phyloP scores from a whole-genome alignment of 78 protist species.

The Bodo saltans region DNA sequence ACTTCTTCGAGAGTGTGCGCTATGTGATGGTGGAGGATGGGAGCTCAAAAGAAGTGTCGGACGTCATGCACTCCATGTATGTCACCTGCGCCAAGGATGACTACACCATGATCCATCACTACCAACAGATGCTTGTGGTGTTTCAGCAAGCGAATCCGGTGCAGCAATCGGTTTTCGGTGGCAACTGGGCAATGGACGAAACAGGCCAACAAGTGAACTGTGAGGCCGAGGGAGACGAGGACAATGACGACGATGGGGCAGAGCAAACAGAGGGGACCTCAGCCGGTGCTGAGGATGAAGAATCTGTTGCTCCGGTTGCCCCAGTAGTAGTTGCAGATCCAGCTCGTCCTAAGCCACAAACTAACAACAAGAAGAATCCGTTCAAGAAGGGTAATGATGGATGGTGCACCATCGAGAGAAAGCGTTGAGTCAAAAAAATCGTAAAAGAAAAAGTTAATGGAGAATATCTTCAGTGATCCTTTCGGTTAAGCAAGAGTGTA shows the following conservation, averaged over 20 bases:
- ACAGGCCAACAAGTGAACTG: not conserved
- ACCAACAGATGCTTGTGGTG: not conserved
- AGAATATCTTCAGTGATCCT: no score
- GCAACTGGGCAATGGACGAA: not conserved
- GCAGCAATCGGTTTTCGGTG: not conserved
- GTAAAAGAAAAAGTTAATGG: no score
- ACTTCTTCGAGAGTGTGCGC: not conserved
- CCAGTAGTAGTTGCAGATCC: no score
- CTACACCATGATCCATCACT: not conserved
- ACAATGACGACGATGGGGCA: not conserved
- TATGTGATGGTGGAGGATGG: not conserved
- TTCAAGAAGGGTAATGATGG: no score
- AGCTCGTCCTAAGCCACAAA: no score
- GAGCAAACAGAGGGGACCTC: not conserved
- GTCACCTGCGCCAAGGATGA: not conserved
- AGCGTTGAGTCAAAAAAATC: no score
- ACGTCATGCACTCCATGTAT: not conserved
- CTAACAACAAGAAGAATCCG: no score
- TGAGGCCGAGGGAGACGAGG: not conserved
- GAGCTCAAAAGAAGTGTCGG: not conserved
- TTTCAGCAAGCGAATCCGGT: not conserved
- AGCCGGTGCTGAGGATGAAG: no score
- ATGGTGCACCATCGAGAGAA: no score
- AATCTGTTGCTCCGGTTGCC: no score
- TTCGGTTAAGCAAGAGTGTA: no score